Conservation (phyloP, 768 basidiomycete species). For the Lanmaoa pseudosensibilis region DNA sequence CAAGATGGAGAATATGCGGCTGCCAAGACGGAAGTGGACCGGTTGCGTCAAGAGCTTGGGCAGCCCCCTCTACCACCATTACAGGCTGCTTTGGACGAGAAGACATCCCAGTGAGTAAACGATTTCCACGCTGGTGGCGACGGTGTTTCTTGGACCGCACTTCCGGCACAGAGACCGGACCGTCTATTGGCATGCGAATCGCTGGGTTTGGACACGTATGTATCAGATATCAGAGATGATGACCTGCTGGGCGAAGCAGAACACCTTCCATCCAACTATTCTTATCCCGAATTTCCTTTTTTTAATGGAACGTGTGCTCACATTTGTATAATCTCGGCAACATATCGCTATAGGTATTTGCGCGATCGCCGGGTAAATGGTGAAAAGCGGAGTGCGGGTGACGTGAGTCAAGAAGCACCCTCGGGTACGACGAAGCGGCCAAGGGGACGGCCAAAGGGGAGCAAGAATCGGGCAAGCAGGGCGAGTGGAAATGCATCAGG, state of each 20-base stretch:
- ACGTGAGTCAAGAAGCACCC: conserved; percentile 31
- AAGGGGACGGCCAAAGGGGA: conserved; percentile 68
- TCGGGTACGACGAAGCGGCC: conserved; percentile 47
- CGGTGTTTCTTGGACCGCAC: conserved; percentile 2
- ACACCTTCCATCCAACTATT: background rate
- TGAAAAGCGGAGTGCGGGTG: conserved; percentile 32
- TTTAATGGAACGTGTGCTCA: conserved; percentile 18
- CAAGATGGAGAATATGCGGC: conserved; percentile 75
- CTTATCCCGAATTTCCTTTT: background rate
- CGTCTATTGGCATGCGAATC: background rate
- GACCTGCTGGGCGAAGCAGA: background rate
- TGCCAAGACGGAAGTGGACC: conserved; percentile 77
- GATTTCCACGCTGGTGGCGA: conserved; percentile 12
- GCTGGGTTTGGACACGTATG: conserved; percentile 2
- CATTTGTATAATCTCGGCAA: conserved; percentile 7
- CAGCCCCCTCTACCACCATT: conserved; percentile 71
- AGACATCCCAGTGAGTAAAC: conserved; percentile 47
- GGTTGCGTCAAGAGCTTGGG: conserved; percentile 72
- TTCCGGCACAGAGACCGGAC: conserved; percentile 4
- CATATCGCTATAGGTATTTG: conserved; percentile 46
- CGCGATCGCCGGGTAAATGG: conserved; percentile 62
- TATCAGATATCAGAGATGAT: background rate
- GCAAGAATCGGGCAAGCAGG: conserved; percentile 49
- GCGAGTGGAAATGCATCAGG: conserved; percentile 17
- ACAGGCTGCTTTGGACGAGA: conserved; percentile 75